Evolutionary conservation across 148 eudicot species (phyloP), one percentile per base, ranked within the genome.

Genomic region (Nyssa sinensis): DNA sequence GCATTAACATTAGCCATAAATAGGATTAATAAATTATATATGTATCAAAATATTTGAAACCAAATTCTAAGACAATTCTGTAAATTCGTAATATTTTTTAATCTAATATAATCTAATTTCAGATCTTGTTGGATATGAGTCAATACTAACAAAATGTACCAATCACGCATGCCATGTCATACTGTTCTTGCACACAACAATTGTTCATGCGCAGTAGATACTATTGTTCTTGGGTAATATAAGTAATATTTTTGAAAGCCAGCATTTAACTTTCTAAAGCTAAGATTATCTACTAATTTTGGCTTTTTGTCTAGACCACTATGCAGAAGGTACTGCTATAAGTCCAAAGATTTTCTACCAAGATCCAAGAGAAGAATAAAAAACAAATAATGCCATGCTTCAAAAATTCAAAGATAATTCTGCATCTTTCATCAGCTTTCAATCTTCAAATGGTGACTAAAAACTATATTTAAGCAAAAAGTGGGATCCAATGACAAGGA

Each of bases 391-490:
- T 17, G 3, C 0, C 17, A 23, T 17, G 1, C 59, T 17, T 17
- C 5, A 55, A n/a, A n/a, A n/a, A 55, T 55, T 44, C 19, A 55
- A 55, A 19, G 21, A n/a, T n/a, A 5, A 24, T n/a, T 6, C 0
- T n/a, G 6, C 8, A 21, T 9, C 24, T 64, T 62, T 33, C 39
- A 64, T n/a, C 11, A 64, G 41, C 67, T 64, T 64, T 34, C 55
- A 23, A 24, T 12, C 27, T 34, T 41, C 14, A 9, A 10, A 37
- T 10, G 53, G 27, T 41, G 31, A 64, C 67, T n/a, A 51, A 25
- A 55, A 5, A 64, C 8, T 53, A 72, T 63, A 23, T 61, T 64
- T 21, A 47, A 78, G 44, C 67, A 72, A 71, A 51, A 28, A 24
- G 51, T 44, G 59, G 59, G 8, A 55, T n/a, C 9, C 51, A 44